phyloP scores from a whole-genome alignment of 495 filamentous ascomycete species.

The Massariosphaeria phaeospora region DNA sequence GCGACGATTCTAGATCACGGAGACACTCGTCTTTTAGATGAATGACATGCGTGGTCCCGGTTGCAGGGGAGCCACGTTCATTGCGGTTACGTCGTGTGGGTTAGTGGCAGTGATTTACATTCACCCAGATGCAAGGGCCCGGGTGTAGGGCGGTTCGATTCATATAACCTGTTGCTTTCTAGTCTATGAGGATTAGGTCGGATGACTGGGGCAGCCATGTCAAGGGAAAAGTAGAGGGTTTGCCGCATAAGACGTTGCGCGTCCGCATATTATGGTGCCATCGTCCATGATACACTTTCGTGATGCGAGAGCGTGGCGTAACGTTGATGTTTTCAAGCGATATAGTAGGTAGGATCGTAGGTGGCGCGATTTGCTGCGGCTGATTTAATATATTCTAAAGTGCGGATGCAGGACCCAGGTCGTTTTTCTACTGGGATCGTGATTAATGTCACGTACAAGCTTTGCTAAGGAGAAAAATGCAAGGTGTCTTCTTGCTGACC shows the following conservation, averaged over 20 bases:
- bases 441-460: too few species aligned
- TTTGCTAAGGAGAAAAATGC: too few species aligned
- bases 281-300: neutral
- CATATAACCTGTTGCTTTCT: too few species aligned
- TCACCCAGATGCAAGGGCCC: conserved; percentile 4
- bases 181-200: too few species aligned
- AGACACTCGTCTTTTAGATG: too few species aligned
- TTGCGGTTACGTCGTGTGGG: neutral
- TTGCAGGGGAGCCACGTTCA: conserved; percentile 21
- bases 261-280: conserved; percentile 3
- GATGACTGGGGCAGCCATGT: neutral
- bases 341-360: neutral
- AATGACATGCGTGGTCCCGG: too few species aligned
- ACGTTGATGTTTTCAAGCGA: neutral
- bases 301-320: conserved; percentile 2
- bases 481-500: too few species aligned
- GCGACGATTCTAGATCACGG: neutral
- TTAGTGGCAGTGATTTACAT: conserved; percentile 14
- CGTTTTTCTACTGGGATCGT: too few species aligned
- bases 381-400: conserved; percentile 9
- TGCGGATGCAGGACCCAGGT: too few species aligned
- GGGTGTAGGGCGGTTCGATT: conserved; percentile 2
- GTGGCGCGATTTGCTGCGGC: conserved; percentile 1
- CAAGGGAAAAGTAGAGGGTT: neutral
- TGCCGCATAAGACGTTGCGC: too few species aligned